Percentiles rank a stretch among this genome's conserved stretches.
Conservation (phyloP, 257 asterid genomes). For the Craterostigma plantagineum region DNA sequence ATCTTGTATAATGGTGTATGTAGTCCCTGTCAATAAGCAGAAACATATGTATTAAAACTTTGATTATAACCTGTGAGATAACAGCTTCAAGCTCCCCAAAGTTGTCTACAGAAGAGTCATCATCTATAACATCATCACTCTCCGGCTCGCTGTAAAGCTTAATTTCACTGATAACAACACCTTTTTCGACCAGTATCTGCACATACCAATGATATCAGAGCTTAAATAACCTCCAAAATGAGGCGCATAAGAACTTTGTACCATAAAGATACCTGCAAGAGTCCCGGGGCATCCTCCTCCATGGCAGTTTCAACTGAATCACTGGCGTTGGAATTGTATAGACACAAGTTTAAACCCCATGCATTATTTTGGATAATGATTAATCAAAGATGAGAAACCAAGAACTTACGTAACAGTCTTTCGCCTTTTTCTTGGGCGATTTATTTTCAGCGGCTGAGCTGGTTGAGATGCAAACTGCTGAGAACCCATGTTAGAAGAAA, state of each 20-base stretch:
- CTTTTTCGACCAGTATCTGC: conserved; percentile 60
- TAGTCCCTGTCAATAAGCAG: too few species aligned
- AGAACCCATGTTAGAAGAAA: conserved; percentile 15
- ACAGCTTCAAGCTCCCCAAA: conserved; percentile 68
- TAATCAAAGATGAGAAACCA: conserved; percentile 2
- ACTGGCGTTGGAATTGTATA: conserved; percentile 26
- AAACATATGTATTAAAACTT: too few species aligned
- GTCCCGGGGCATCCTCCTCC: conserved; percentile 99
- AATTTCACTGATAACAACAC: conserved; percentile 58
- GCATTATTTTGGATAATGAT: background rate
- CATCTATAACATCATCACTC: conserved; percentile 46
- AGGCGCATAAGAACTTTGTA: conserved; percentile 11
- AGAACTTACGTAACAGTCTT: conserved; percentile 63
- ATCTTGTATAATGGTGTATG: too few species aligned
- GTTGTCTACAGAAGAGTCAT: conserved; percentile 29
- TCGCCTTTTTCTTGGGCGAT: conserved; percentile 48
- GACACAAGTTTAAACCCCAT: background rate
- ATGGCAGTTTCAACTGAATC: conserved; percentile 76
- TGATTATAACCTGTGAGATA: conserved; percentile 40
- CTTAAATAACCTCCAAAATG: conserved; percentile 6
- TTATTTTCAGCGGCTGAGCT: conserved; percentile 18
- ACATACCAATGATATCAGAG: conserved; percentile 12
- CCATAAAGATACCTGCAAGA: conserved; percentile 42
- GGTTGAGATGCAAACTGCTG: conserved; percentile 22
- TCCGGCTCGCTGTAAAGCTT: conserved; percentile 79